These are phyloP conservation scores for Scleroderma citrinum DNA, from an alignment of 768 basidiomycete genomes.

Conservation along the genomic window DNA sequence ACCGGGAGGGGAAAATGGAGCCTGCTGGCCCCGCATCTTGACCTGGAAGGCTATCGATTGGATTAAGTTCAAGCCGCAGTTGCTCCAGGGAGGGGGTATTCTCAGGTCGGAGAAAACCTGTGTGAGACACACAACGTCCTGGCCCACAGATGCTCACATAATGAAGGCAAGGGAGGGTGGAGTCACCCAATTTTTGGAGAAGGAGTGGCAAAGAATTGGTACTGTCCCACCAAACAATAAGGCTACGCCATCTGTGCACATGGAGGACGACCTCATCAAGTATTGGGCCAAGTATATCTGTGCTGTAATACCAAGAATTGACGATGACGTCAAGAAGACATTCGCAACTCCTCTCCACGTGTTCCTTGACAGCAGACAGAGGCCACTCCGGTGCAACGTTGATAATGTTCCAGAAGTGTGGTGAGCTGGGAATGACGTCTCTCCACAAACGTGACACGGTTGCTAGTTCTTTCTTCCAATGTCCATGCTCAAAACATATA, in stretches of 20 bases:
- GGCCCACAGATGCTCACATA: neutral
- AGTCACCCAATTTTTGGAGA: neutral
- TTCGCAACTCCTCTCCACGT: neutral
- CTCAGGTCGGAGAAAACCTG: neutral
- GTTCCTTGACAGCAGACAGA: neutral
- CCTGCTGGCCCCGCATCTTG: neutral
- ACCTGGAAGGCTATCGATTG: neutral
- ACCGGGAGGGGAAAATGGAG: neutral
- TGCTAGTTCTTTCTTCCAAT: neutral
- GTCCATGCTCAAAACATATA: neutral
- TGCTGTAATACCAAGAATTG: neutral
- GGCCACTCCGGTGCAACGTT: neutral
- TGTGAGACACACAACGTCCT: neutral
- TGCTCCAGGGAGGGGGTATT: neutral
- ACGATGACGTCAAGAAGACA: neutral
- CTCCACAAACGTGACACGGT: neutral
- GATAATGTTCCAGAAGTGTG: neutral
- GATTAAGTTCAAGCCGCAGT: neutral
- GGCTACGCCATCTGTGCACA: neutral
- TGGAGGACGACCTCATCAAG: neutral
- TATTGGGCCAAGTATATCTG: neutral
- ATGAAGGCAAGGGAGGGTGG: neutral
- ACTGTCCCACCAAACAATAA: neutral
- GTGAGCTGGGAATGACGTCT: neutral
- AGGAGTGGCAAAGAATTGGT: neutral